phyloP scores from a whole-genome alignment of 2,329 filamentous ascomycete species.

The Aureobasidium sp. region DNA sequence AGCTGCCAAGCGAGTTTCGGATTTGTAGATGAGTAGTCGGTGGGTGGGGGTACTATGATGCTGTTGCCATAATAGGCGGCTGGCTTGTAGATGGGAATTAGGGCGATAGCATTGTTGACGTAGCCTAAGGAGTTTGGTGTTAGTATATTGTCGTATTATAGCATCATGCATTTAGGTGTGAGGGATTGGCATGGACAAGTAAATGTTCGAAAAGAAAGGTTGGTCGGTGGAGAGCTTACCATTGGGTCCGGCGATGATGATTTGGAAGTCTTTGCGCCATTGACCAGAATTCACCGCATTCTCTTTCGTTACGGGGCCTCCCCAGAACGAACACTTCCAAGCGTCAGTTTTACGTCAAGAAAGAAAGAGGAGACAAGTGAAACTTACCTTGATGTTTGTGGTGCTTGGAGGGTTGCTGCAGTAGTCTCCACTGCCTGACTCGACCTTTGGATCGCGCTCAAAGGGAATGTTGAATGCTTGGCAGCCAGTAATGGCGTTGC shows the following conservation, averaged over 20 bases:
- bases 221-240: constrained; percentile 23
- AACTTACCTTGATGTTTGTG: constrained; percentile 25
- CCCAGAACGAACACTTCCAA: constrained; percentile 23
- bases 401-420: constrained; percentile 23
- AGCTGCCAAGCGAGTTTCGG: not conserved
- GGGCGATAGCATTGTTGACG: constrained; percentile 26
- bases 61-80: constrained; percentile 35
- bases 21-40: constrained; percentile 30
- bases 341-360: no score
- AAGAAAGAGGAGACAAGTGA: no score
- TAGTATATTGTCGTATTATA: no score
- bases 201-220: no score
- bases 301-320: constrained; percentile 21
- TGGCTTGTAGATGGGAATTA: constrained; percentile 24
- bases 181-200: no score
- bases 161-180: no score
- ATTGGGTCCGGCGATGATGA: constrained; percentile 36
- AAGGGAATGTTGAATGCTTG: constrained; percentile 30
- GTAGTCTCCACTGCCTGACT: constrained; percentile 20
- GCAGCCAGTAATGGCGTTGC: constrained; percentile 27
- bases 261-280: constrained; percentile 31
- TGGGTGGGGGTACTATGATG: constrained; percentile 35
- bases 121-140: constrained; percentile 18
- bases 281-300: constrained; percentile 25
- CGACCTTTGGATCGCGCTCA: constrained; percentile 23